phyloP scores from a whole-genome alignment of 23 red algal genomes.

The Cyanidiococcus yangmingshanensis region DNA sequence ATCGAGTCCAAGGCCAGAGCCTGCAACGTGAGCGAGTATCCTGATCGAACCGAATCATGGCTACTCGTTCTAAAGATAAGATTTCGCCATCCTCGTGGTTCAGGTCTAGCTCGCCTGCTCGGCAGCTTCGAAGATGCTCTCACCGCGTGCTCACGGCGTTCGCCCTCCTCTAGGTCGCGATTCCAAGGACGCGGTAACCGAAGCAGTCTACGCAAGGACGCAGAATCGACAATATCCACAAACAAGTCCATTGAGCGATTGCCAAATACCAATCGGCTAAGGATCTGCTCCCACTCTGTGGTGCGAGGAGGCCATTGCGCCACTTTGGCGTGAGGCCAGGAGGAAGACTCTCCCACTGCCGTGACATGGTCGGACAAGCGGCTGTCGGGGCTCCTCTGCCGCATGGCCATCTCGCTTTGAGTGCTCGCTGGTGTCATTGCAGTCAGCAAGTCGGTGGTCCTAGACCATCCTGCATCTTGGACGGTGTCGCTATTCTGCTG shows the following conservation, averaged over 20 bases:
- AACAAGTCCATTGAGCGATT: not conserved
- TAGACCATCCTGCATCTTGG: no score
- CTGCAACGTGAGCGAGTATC: not conserved
- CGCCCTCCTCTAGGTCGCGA: not conserved
- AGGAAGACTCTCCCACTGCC: no score
- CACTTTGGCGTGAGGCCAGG: no score
- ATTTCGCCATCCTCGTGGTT: not conserved
- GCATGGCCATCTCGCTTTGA: no score
- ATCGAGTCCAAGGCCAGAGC: not conserved
- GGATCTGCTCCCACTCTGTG: not conserved
- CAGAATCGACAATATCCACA: constrained; percentile 5
- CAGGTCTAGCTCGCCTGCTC: not conserved
- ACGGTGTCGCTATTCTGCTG: no score
- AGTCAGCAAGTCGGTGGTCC: no score
- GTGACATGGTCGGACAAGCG: no score
- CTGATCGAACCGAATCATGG: not conserved
- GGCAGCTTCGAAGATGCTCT: not conserved
- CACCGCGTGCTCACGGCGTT: not conserved
- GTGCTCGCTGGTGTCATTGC: no score
- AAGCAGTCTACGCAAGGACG: not conserved
- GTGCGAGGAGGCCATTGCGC: not conserved
- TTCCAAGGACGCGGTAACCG: not conserved
- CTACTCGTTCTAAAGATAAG: not conserved
- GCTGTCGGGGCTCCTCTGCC: no score
- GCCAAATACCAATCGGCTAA: not conserved